phyloP scores from a whole-genome alignment of 106 monocot species.

The Vanilla planifolia region DNA sequence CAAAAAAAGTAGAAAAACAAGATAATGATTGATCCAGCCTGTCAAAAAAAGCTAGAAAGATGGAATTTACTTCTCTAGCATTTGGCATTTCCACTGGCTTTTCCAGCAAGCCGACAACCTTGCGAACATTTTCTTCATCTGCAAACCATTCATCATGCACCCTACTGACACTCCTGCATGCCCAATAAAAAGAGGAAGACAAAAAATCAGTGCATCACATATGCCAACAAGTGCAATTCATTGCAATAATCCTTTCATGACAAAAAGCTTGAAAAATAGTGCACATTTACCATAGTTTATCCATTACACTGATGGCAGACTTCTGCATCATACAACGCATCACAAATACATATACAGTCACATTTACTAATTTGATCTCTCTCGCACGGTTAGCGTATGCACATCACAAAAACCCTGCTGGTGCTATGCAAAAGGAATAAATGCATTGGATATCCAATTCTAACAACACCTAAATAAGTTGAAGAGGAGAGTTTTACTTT shows the following conservation, averaged over 20 bases:
- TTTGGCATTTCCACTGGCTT: slow-evolving; percentile 42
- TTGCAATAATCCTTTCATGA: not conserved
- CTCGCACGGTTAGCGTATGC: too few relatives aligned
- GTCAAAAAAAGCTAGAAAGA: not conserved
- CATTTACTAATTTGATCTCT: too few relatives aligned
- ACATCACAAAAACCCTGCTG: too few relatives aligned
- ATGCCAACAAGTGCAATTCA: not conserved
- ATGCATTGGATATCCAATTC: too few relatives aligned
- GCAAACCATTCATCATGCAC: slow-evolving; percentile 93
- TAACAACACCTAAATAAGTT: too few relatives aligned
- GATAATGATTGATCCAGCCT: not conserved
- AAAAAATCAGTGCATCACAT: not conserved
- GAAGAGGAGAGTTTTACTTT: too few relatives aligned
- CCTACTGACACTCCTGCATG: slow-evolving; percentile 68
- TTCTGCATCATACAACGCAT: too few relatives aligned
- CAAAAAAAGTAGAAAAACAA: not conserved
- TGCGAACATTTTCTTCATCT: slow-evolving; percentile 74
- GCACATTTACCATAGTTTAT: too few relatives aligned
- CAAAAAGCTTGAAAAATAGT: too few relatives aligned
- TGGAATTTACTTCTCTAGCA: slow-evolving; percentile 39
- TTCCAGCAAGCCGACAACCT: slow-evolving; percentile 62
- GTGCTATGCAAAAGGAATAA: too few relatives aligned
- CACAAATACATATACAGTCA: too few relatives aligned
- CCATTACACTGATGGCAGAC: too few relatives aligned
- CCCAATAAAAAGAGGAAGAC: not conserved